These are phyloP conservation scores for Globisporangium apiculatum DNA, from an alignment of 352 stramenopile species.

Conservation along the genomic window DNA sequence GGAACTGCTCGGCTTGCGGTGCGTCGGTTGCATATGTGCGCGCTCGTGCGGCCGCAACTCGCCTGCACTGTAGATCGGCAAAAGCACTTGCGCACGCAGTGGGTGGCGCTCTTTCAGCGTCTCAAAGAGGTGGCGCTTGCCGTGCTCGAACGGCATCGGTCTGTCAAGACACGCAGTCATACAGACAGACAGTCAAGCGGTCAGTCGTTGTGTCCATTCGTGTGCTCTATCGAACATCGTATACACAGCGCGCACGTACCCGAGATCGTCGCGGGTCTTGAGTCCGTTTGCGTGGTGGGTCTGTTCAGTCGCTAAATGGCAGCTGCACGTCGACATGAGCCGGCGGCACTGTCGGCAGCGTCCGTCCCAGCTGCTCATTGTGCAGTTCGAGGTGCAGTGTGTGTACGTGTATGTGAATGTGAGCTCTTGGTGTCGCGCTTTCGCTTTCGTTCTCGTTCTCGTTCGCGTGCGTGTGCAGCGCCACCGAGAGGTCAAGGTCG, in stretches of 20 bases:
- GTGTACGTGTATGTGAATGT: not conserved
- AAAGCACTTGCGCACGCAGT: conserved; percentile 4
- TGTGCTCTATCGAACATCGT: not conserved
- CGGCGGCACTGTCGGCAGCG: conserved; percentile 11
- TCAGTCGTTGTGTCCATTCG: not conserved
- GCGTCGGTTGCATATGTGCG: not conserved
- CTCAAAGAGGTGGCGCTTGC: conserved; percentile 16
- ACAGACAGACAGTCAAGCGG: not conserved
- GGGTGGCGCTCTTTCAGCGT: conserved; percentile 12
- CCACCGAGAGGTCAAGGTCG: conserved; percentile 1
- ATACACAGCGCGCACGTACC: conserved; percentile 2
- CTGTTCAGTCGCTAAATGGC: conserved; percentile 10
- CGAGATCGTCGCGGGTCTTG: not conserved
- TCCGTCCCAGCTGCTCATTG: conserved; percentile 16
- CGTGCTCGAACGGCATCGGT: conserved; percentile 6
- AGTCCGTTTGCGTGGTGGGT: conserved; percentile 5
- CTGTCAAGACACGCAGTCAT: not conserved
- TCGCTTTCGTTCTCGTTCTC: not conserved
- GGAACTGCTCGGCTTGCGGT: not conserved
- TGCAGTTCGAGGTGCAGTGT: not conserved
- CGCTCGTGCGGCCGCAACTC: not conserved
- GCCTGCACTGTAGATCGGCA: conserved; percentile 3
- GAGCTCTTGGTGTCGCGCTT: not conserved
- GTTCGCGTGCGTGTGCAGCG: not conserved
- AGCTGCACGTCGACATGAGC: conserved; percentile 18